Percentiles rank a stretch among this genome's conserved stretches.
These are phyloP conservation scores for Plasmodiophora brassicae DNA, from an alignment of 208 protist species.

Conservation along the genomic window DNA sequence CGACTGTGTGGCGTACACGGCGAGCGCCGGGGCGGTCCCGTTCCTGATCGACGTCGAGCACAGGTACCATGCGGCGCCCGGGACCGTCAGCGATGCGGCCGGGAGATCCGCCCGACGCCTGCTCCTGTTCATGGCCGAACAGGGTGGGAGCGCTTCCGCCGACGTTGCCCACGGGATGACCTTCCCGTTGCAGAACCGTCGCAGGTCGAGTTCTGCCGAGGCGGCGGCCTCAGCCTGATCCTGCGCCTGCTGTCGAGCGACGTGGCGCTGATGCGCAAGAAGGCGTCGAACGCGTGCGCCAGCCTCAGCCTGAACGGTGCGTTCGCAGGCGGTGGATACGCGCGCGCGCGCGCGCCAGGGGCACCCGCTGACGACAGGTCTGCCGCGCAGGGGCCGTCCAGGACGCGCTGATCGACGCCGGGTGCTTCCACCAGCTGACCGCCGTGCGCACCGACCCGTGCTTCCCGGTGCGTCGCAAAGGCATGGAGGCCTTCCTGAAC, in stretches of 20 bases:
- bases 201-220: background rate
- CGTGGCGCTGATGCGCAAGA: background rate
- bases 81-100: background rate
- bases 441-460: background rate
- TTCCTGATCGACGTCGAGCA: background rate
- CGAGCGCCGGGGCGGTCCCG: background rate
- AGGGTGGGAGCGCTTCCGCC: background rate
- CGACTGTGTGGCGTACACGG: background rate
- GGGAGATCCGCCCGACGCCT: background rate
- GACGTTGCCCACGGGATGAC: background rate
- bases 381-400: background rate
- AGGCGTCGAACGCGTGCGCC: background rate
- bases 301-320: background rate
- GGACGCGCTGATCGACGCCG: background rate
- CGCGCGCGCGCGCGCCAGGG: too few species aligned
- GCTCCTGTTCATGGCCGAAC: background rate
- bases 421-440: background rate
- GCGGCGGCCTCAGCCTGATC: background rate
- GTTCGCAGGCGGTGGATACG: too few species aligned
- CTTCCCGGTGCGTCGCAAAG: background rate
- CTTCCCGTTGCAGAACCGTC: background rate
- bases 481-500: background rate
- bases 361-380: too few species aligned
- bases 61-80: too few species aligned
- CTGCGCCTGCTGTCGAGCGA: background rate